Base-by-base conservation (phyloP, 1,284 basidiomycete species). In the Pisolithus thermaeus region DNA sequence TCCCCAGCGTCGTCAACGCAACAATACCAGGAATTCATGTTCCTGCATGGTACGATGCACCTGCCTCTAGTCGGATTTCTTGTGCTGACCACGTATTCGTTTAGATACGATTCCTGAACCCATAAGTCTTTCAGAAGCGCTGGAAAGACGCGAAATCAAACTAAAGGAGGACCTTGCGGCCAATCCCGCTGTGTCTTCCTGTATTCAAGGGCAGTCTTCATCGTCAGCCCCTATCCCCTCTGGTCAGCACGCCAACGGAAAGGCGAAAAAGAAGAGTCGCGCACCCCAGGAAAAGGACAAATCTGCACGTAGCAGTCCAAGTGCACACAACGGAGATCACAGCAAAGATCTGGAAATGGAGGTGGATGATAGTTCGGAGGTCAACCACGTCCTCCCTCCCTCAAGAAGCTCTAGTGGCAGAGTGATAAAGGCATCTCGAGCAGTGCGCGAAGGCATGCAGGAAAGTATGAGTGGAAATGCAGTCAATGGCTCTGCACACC, bases 61-160 rank as follows among this genome's bases (percentile, higher is more conserved):
- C 12, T 28, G 12, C 4, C 25, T 16, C 2, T 30, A 37, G 36
- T 18, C 47, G 27, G 37, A 52, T 50, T 25, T 49, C 52, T 53
- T 46, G 43, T 51, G 28, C 37, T 47, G 14, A 39, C 38, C n/a
- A 25, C 28, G 16, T 25, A 30, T 27, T 22, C 11, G 37, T 20
- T 27, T 56, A 90, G 87, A 87, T 57, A 83, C 81, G 16, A 80
- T 90, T 14, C 87, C 87, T 2, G 65, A 68, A 28, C 80, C 87
- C 3, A 69, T 87, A 8, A 64, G 82, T 5, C 70, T 88, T 40
- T 61, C 69, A 4, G 74, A 79, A 38, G 87, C 87, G 18, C 67
- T 89, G 22, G 68, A 73, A 37, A 70, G 74, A 50, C 79, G 81
- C 45, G 73, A 75, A 53, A 71, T 68, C 20, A 83, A 79, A 60